A percentile compares a stretch with the other conserved stretches of the same genome.
These are phyloP conservation scores for Debaryomyces subglobosus DNA, from an alignment of 1,139 yeast species.

Conservation along the genomic window DNA sequence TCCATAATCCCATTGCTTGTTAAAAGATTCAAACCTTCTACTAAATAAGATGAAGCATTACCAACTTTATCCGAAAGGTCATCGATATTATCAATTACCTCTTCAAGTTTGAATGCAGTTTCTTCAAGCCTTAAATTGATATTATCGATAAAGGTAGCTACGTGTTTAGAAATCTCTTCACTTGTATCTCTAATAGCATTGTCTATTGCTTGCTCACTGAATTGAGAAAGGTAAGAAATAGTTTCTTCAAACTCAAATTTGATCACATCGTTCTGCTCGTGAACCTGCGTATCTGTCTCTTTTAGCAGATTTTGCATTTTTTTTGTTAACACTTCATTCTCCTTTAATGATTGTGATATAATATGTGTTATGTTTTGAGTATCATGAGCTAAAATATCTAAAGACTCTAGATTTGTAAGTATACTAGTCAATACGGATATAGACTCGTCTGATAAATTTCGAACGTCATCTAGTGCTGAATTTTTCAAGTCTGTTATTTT, in stretches of 20 bases:
- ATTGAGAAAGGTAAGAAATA: conserved; percentile 9
- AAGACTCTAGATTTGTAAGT: conserved; percentile 7
- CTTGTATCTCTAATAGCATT: conserved; percentile 6
- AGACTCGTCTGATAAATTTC: conserved; percentile 5
- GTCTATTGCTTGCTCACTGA: conserved; percentile 10
- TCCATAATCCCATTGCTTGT: conserved; percentile 9
- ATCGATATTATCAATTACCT: conserved; percentile 12
- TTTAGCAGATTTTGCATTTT: conserved; percentile 1
- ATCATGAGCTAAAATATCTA: conserved; percentile 2
- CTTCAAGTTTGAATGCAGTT: conserved; percentile 14
- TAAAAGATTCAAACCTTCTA: conserved; percentile 10
- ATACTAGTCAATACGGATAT: conserved; percentile 6
- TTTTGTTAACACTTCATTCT: conserved; percentile 6
- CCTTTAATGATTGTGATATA: conserved; percentile 4
- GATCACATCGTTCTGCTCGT: conserved; percentile 10
- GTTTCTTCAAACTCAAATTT: conserved; percentile 13
- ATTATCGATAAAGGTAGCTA: conserved; percentile 12
- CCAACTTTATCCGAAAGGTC: conserved; percentile 9
- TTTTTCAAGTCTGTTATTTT: conserved; percentile 12
- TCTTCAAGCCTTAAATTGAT: conserved; percentile 15
- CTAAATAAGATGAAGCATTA: conserved; percentile 10
- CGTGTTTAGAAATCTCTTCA: conserved; percentile 10
- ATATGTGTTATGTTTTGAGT: not conserved
- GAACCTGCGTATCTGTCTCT: conserved; percentile 6
- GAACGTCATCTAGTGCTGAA: conserved; percentile 8